Evolutionary conservation across 2,329 filamentous ascomycete species (phyloP).

Genomic region (Hymenoscyphus albidus): DNA sequence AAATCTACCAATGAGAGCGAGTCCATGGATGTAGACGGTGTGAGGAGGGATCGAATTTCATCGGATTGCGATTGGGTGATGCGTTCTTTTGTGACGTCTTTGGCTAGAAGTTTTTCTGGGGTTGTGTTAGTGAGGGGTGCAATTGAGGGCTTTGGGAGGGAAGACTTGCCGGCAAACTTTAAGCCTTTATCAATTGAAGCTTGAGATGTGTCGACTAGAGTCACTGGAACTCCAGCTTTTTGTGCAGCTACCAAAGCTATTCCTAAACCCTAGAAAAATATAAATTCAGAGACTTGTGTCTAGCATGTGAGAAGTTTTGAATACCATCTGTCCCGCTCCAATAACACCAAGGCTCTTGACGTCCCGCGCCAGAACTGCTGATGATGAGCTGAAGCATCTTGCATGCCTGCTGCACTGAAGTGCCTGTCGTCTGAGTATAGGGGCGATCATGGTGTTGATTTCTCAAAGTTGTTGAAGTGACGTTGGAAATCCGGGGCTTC

Average conservation of each 20-base stretch:
- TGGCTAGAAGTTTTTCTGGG: constrained; percentile 83
- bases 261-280: constrained; percentile 68
- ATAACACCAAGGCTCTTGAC: constrained; percentile 88
- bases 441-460: constrained; percentile 29
- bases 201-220: constrained; percentile 78
- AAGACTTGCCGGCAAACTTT: constrained; percentile 70
- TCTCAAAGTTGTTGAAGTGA: constrained; percentile 11
- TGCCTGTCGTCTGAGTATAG: constrained; percentile 27
- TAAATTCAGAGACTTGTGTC: constrained; percentile 12
- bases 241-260: constrained; percentile 93
- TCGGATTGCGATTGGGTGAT: constrained; percentile 80
- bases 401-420: constrained; percentile 25
- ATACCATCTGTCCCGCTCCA: constrained; percentile 93
- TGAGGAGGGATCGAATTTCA: constrained; percentile 65
- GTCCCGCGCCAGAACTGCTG: constrained; percentile 58
- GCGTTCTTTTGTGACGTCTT: constrained; percentile 84
- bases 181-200: constrained; percentile 83
- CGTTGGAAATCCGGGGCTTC: background rate
- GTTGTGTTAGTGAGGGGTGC: background rate
- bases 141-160: constrained; percentile 1
- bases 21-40: constrained; percentile 68
- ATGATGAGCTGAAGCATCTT: constrained; percentile 66
- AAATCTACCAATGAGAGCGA: constrained; percentile 84
- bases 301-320: constrained; percentile 23
- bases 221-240: constrained; percentile 78